Conservation (phyloP, 306 rosid species). For the Lathyrus sativus region DNA sequence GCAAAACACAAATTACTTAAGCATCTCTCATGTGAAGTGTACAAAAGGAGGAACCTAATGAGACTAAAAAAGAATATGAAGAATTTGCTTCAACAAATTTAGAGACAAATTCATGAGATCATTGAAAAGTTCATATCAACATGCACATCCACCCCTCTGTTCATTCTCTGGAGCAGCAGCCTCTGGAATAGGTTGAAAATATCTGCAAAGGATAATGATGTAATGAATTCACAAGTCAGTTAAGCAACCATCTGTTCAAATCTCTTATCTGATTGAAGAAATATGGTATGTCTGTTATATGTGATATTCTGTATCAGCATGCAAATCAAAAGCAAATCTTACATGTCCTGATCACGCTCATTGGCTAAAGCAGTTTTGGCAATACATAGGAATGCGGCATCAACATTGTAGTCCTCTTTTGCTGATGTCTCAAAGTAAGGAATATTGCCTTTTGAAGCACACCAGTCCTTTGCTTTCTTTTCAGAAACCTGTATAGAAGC, state of each 20-base stretch:
- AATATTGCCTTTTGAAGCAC: constrained; percentile 80
- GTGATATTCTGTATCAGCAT: too few species aligned
- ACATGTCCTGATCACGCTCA: constrained; percentile 85
- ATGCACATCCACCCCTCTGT: constrained; percentile 88
- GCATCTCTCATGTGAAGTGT: constrained; percentile 38
- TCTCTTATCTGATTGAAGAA: not conserved
- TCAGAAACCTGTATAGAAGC: constrained; percentile 71
- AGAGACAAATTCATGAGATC: constrained; percentile 28
- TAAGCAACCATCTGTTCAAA: not conserved
- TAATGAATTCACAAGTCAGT: not conserved
- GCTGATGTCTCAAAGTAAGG: constrained; percentile 93
- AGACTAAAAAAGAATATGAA: constrained; percentile 46
- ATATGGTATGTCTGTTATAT: too few species aligned
- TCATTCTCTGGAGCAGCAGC: constrained; percentile 60
- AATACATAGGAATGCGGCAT: constrained; percentile 79
- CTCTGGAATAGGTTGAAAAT: constrained; percentile 88
- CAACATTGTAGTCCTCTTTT: constrained; percentile 89
- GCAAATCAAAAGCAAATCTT: constrained; percentile 41
- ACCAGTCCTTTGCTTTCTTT: constrained; percentile 94
- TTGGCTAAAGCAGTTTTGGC: constrained; percentile 83
- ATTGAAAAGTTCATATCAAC: constrained; percentile 46
- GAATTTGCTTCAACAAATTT: constrained; percentile 24
- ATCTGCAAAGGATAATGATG: constrained; percentile 52
- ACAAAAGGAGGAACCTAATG: constrained; percentile 24
- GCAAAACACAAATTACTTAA: constrained; percentile 16